These are phyloP conservation scores for Farysia itapuensis DNA, from an alignment of 1,284 basidiomycete genomes.

Conservation along the genomic window DNA sequence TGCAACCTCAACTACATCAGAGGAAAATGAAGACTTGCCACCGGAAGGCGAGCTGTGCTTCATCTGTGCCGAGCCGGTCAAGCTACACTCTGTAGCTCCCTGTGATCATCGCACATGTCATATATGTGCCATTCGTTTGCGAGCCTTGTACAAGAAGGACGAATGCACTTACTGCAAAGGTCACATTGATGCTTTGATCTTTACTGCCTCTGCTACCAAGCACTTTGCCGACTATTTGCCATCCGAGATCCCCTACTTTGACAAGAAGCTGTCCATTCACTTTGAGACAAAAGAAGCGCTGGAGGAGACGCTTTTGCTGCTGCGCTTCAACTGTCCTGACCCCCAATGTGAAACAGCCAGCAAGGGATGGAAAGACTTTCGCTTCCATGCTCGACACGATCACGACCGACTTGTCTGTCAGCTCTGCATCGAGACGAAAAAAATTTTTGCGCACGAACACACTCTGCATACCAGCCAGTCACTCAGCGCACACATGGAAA, in stretches of 20 bases:
- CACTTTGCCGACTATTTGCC: constrained; percentile 42
- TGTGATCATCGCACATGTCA: constrained; percentile 93
- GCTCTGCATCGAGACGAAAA: constrained; percentile 84
- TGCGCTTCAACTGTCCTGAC: constrained; percentile 67
- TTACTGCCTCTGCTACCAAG: constrained; percentile 69
- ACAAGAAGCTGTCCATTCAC: constrained; percentile 68
- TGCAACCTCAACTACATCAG: neutral
- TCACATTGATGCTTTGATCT: constrained; percentile 76
- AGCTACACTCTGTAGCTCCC: constrained; percentile 81
- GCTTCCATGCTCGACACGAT: constrained; percentile 72
- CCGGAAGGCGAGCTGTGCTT: constrained; percentile 69
- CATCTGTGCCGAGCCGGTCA: constrained; percentile 94
- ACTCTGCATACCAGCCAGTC: constrained; percentile 74
- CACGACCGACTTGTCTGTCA: constrained; percentile 78
- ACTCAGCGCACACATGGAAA: constrained; percentile 73
- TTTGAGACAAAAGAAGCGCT: constrained; percentile 94
- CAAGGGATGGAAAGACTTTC: constrained; percentile 84
- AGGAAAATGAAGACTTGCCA: constrained; percentile 61
- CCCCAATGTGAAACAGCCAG: constrained; percentile 75
- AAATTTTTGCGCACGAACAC: constrained; percentile 95
- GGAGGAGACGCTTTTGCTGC: constrained; percentile 86
- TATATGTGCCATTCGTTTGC: constrained; percentile 84
- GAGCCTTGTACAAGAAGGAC: constrained; percentile 80
- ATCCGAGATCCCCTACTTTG: constrained; percentile 43
- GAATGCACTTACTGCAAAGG: constrained; percentile 98